A percentile compares a stretch with the other conserved stretches of the same genome.
These are phyloP conservation scores for Rhododendron molle DNA, from an alignment of 148 eudicot species.

Conservation along the genomic window DNA sequence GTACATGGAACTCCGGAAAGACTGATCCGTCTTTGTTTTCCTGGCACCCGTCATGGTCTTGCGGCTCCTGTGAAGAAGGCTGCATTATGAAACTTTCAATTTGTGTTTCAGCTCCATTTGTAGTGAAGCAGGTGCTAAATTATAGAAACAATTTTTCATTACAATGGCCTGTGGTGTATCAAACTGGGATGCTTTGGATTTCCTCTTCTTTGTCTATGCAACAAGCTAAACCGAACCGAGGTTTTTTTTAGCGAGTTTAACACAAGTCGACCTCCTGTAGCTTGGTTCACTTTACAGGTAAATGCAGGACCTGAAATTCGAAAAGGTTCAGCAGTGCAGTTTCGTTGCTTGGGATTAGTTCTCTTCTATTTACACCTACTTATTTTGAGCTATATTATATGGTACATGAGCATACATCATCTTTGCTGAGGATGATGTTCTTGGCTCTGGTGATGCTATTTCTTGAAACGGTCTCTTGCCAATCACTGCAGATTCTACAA, in stretches of 20 bases:
- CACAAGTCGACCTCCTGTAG: not conserved
- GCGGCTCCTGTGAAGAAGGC: not conserved
- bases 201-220: not conserved
- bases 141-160: not conserved
- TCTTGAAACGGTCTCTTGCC: not conserved
- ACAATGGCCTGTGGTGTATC: not conserved
- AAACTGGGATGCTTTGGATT: not conserved
- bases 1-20: slow-evolving; percentile 79
- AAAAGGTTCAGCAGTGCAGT: not conserved
- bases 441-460: not conserved
- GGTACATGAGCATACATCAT: not conserved
- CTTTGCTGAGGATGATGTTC: not conserved
- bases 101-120: not conserved
- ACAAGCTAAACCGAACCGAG: not conserved
- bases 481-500: not conserved
- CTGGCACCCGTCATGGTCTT: not conserved
- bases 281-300: not conserved
- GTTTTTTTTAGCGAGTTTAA: not conserved
- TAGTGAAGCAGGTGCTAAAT: not conserved
- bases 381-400: not conserved
- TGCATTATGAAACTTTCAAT: not conserved
- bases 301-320: not conserved
- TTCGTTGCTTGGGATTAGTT: not conserved
- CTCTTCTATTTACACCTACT: not conserved
- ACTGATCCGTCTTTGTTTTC: slow-evolving; percentile 22